Percentiles rank a stretch among this genome's conserved stretches.
Evolutionary conservation across 2,329 filamentous ascomycete species (phyloP).

Genomic region (Bisporella sp.): DNA sequence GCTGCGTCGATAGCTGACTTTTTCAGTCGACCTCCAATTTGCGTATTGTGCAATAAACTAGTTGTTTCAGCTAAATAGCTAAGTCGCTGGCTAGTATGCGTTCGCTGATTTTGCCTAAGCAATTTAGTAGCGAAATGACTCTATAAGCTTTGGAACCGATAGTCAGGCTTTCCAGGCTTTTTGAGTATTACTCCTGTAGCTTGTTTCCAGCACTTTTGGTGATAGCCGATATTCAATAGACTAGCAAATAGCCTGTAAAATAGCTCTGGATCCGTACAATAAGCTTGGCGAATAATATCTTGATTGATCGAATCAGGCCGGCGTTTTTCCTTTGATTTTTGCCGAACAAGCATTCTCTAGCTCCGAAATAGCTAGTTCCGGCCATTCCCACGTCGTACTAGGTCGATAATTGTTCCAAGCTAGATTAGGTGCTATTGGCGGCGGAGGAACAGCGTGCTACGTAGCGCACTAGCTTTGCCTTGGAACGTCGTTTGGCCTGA

Average conservation of each 20-base stretch:
- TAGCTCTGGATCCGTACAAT: background rate
- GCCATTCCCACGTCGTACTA: background rate
- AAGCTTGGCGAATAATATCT: background rate
- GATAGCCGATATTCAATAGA: background rate
- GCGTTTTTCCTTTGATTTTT: background rate
- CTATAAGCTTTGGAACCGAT: background rate
- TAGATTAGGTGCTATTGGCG: background rate
- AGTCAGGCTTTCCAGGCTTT: background rate
- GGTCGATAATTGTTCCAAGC: background rate
- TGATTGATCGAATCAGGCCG: background rate
- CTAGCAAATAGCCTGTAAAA: background rate
- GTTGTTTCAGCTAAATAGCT: conserved; percentile 5
- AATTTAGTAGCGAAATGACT: conserved; percentile 1
- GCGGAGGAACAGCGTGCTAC: background rate
- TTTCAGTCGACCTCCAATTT: conserved; percentile 1
- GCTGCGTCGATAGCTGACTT: conserved; percentile 4
- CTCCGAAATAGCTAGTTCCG: background rate
- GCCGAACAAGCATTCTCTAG: background rate
- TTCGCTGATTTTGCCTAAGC: background rate
- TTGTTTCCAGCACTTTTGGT: background rate
- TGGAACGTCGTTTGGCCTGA: background rate
- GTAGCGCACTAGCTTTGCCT: background rate
- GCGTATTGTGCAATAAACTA: background rate
- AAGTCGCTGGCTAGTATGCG: conserved; percentile 2
- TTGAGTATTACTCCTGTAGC: conserved; percentile 1